phyloP scores from a whole-genome alignment of 805 yeast genomes.

The Millerozyma miso region DNA sequence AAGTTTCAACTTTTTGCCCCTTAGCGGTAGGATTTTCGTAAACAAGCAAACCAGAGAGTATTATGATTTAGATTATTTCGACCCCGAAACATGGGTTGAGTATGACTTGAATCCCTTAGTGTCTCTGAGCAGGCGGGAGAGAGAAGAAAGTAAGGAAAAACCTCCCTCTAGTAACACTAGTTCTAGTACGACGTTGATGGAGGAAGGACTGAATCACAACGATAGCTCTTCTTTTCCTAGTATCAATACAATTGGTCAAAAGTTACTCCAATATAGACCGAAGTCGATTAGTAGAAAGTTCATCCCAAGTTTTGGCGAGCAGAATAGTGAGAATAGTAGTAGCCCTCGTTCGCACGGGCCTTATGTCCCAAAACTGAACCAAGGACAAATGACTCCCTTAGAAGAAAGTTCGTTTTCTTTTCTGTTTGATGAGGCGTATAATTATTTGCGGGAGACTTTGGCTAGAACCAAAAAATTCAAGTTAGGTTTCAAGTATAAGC shows the following conservation, averaged over 20 bases:
- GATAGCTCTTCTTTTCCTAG: slow-evolving; percentile 15
- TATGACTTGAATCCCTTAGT: slow-evolving; percentile 76
- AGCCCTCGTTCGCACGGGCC: not conserved
- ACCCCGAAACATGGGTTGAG: slow-evolving; percentile 76
- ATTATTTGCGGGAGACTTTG: slow-evolving; percentile 61
- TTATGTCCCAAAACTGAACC: not conserved
- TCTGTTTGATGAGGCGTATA: slow-evolving; percentile 55
- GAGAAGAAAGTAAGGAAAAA: slow-evolving; percentile 20
- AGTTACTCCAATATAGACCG: slow-evolving; percentile 21
- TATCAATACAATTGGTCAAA: slow-evolving; percentile 24
- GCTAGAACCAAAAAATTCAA: slow-evolving; percentile 55
- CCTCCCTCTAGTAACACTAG: not conserved
- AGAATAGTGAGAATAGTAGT: not conserved
- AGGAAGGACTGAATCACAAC: not conserved
- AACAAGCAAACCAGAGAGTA: slow-evolving; percentile 55
- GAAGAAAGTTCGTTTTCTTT: slow-evolving; percentile 15
- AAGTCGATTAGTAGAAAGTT: slow-evolving; percentile 13
- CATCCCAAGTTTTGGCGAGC: slow-evolving; percentile 2
- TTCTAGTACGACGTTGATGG: not conserved
- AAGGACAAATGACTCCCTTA: slow-evolving; percentile 3
- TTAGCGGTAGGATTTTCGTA: slow-evolving; percentile 68
- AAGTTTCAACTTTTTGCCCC: slow-evolving; percentile 73
- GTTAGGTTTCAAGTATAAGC: slow-evolving; percentile 51
- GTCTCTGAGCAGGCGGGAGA: slow-evolving; percentile 27
- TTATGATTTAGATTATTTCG: slow-evolving; percentile 69